phyloP scores from a whole-genome alignment of 257 asterid species.

The Pogostemon cablin region DNA sequence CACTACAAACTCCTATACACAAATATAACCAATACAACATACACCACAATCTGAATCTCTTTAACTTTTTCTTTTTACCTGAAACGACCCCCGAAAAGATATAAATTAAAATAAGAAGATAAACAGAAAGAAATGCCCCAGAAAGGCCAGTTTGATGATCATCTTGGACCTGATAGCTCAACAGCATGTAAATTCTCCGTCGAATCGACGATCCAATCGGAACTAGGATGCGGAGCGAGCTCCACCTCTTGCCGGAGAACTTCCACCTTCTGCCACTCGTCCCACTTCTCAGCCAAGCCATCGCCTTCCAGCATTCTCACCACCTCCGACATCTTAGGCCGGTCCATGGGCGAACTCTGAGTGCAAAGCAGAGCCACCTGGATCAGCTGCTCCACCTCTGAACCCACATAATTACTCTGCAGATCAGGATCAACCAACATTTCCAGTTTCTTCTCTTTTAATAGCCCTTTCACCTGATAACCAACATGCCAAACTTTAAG shows the following conservation, averaged over 20 bases:
- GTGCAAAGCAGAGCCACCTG: slow-evolving; percentile 71
- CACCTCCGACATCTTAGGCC: slow-evolving; percentile 74
- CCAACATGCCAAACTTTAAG: background rate
- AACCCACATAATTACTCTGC: slow-evolving; percentile 50
- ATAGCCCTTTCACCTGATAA: slow-evolving; percentile 62
- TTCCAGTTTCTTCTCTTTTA: slow-evolving; percentile 60
- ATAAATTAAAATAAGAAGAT: background rate
- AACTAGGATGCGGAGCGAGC: slow-evolving; percentile 47
- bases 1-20: slow-evolving; percentile 34
- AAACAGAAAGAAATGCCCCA: background rate
- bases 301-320: slow-evolving; percentile 73
- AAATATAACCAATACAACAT: slow-evolving; percentile 34
- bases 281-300: slow-evolving; percentile 75
- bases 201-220: slow-evolving; percentile 63
- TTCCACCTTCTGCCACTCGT: slow-evolving; percentile 63
- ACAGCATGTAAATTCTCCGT: slow-evolving; percentile 57
- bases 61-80: background rate
- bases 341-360: slow-evolving; percentile 61
- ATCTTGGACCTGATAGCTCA: slow-evolving; percentile 60
- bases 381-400: slow-evolving; percentile 66
- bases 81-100: background rate
- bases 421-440: slow-evolving; percentile 65
- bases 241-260: slow-evolving; percentile 56
- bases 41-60: background rate
- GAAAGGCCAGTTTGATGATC: slow-evolving; percentile 7